A percentile compares a stretch with the other conserved stretches of the same genome.
Conservation (phyloP, 805 yeast species). For the Candida lessepsii region DNA sequence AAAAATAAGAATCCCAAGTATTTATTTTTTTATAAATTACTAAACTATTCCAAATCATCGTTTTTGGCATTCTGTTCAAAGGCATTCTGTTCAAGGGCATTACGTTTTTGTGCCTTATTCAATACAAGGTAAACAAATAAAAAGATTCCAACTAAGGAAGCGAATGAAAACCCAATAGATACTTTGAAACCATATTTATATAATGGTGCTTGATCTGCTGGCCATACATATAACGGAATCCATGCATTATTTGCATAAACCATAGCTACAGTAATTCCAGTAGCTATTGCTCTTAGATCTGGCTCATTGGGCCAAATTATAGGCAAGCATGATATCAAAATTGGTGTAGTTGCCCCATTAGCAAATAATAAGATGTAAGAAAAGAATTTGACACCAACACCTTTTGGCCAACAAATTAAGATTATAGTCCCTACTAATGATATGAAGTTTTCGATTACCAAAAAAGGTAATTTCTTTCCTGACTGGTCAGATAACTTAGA, state of each 20-base stretch:
- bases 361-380: neutral
- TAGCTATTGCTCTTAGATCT: slow-evolving; percentile 7
- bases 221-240: slow-evolving; percentile 31
- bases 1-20: too few species aligned
- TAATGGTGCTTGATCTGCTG: slow-evolving; percentile 30
- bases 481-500: slow-evolving; percentile 8
- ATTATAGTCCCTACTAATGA: neutral
- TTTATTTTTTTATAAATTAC: too few species aligned
- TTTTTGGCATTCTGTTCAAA: too few species aligned
- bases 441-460: neutral
- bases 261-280: slow-evolving; percentile 23
- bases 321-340: slow-evolving; percentile 2
- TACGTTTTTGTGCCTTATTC: neutral
- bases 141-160: slow-evolving; percentile 1
- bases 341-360: slow-evolving; percentile 1
- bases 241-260: slow-evolving; percentile 32
- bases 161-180: slow-evolving; percentile 13
- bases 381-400: neutral
- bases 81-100: too few species aligned
- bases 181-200: slow-evolving; percentile 31
- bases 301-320: slow-evolving; percentile 1
- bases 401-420: slow-evolving; percentile 1
- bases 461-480: slow-evolving; percentile 4
- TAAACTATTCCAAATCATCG: too few species aligned
- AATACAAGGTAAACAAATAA: neutral